Evolutionary conservation across 192 early-diverging fungal species (phyloP).

Genomic region (Umbelopsis sp.): DNA sequence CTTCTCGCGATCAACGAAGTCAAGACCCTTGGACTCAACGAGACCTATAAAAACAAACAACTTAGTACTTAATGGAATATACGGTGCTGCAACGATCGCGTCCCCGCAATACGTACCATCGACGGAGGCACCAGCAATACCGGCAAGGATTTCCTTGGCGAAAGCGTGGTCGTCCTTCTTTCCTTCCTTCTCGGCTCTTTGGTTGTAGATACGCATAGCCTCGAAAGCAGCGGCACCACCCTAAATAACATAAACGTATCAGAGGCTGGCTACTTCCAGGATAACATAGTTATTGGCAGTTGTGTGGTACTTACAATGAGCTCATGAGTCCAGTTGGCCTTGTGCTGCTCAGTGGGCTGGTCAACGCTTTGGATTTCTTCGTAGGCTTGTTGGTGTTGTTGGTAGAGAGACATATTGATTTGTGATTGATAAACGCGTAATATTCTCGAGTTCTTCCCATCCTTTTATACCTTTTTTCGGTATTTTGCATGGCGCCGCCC

Average conservation of each 20-base stretch:
- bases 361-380: constrained; percentile 19
- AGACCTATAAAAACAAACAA: constrained; percentile 15
- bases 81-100: background rate
- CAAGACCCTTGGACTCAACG: constrained; percentile 53
- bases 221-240: constrained; percentile 49
- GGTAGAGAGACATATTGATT: background rate
- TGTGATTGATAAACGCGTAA: background rate
- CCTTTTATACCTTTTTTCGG: constrained; percentile 16
- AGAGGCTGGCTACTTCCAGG: constrained; percentile 16
- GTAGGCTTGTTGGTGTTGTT: constrained; percentile 28
- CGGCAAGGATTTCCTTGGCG: constrained; percentile 51
- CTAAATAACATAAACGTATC: constrained; percentile 30
- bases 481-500: background rate
- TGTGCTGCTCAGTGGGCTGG: constrained; percentile 26
- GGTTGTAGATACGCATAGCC: constrained; percentile 42
- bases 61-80: background rate
- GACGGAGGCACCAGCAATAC: constrained; percentile 41
- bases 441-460: background rate
- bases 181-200: constrained; percentile 30
- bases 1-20: constrained; percentile 50
- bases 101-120: constrained; percentile 28
- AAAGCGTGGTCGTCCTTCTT: constrained; percentile 37
- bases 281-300: background rate
- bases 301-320: constrained; percentile 7
- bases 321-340: constrained; percentile 29